These are phyloP conservation scores for Hymenotorrendiella dingleyae DNA, from an alignment of 2,329 filamentous ascomycete species.

Conservation along the genomic window DNA sequence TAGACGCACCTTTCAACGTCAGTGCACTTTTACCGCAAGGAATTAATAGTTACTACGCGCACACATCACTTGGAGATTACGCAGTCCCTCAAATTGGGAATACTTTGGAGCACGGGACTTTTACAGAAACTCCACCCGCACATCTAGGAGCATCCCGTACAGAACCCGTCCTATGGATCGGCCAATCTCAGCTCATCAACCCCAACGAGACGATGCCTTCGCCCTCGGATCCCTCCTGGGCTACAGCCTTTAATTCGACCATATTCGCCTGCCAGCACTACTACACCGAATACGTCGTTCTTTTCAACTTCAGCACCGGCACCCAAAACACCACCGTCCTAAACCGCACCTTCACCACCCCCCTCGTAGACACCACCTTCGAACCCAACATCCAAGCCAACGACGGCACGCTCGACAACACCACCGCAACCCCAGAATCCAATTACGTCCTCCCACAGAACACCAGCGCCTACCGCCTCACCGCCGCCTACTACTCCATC, in stretches of 20 bases:
- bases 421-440: neutral
- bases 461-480: neutral
- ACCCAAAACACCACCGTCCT: constrained; percentile 1
- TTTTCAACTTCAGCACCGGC: neutral
- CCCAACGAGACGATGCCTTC: neutral
- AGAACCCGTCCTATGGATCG: constrained; percentile 4
- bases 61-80: constrained; percentile 1
- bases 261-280: constrained; percentile 2
- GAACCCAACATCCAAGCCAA: neutral
- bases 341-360: neutral
- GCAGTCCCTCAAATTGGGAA: neutral
- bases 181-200: constrained; percentile 1
- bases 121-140: neutral
- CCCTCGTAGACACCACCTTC: constrained; percentile 1
- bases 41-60: neutral
- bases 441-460: constrained; percentile 1
- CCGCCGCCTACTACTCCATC: constrained; percentile 2
- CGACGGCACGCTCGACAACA: constrained; percentile 5
- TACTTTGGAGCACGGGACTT: neutral
- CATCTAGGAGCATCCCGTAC: constrained; percentile 1
- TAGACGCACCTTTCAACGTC: neutral
- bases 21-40: neutral
- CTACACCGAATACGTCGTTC: constrained; percentile 1
- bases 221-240: neutral
- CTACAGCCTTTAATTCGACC: neutral